phyloP scores from a whole-genome alignment of 148 eudicot species.

The Spergularia bocconei region DNA sequence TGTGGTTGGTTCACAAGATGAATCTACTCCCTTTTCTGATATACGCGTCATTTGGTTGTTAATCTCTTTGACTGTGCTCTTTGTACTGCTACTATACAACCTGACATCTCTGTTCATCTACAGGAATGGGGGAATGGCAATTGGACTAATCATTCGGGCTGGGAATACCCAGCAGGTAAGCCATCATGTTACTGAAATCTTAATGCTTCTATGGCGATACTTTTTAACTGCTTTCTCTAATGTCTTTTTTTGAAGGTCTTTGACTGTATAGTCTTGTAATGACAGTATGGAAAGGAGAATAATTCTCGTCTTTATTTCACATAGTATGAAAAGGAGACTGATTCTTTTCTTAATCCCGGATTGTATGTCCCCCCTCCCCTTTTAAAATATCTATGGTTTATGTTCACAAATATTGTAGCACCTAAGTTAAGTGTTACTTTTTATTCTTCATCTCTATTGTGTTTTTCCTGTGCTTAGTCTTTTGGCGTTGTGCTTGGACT shows the following conservation, averaged over 20 bases:
- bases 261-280: neutral
- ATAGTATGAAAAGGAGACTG: neutral
- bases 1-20: neutral
- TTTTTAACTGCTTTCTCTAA: neutral
- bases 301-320: too few relatives aligned
- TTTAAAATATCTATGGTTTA: neutral
- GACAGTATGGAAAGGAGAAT: neutral
- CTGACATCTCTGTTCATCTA: constrained; percentile 17
- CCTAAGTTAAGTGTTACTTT: neutral
- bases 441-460: neutral
- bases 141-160: constrained; percentile 59
- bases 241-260: neutral
- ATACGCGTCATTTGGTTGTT: neutral
- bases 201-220: neutral
- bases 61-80: neutral
- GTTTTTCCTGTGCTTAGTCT: neutral
- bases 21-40: neutral
- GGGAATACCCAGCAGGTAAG: constrained; percentile 72
- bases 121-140: constrained; percentile 75
- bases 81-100: neutral
- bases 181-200: constrained; percentile 11
- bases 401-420: neutral
- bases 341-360: neutral
- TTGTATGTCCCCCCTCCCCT: neutral
- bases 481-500: neutral